Evolutionary conservation across 73 alveolate genomes (phyloP), one percentile per base, ranked within the genome.

Genomic region (Paramecium primaurelia): DNA sequence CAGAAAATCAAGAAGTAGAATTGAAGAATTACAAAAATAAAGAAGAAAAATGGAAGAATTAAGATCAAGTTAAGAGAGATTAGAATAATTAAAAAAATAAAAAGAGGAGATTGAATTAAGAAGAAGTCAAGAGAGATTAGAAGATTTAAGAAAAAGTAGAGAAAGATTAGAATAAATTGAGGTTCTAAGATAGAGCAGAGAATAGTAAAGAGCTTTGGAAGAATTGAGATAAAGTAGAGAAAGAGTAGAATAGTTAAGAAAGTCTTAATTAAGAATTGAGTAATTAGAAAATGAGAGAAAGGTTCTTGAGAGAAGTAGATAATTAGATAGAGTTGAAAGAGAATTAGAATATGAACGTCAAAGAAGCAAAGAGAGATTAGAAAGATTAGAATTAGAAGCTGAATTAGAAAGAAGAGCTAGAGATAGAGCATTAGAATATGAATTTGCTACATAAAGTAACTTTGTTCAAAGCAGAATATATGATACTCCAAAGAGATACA

Each of bases 391-490:
- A 80, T 45, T 80, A 45, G 91, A 80, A 49, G 91, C 91, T 80
- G 91, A 80, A 45, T 80, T 80, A n/a, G 91, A 80, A 49, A 80
- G 91, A 80, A 80, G 91, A 80, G 91, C 75, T 14, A 80, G 91
- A 80, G 91, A 80, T 7, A 80, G 91, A 4, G 91, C 91, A 18
- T 80, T 80, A 36, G 91, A 80, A 7, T 80, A 80, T 22, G 91
- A 80, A 36, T 26, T 80, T 40, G 77, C 58, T 12, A 80, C 91
- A 38, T 80, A 80, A 80, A 80, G 91, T 32, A 80, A 80, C 49
- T 40, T 80, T 26, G 91, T 80, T 20, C 58, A 80, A 47, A 80
- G 91, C 32, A 80, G 91, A 80, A 80, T 80, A 8, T 80, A 80
- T 25, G 91, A 80, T 44, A 80, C 91, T 80, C 91, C 91, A 20